Evolutionary conservation across 2,329 filamentous ascomycete genomes (phyloP), one percentile per base, ranked within the genome.

Genomic region (Phyllosticta citriasiana): DNA sequence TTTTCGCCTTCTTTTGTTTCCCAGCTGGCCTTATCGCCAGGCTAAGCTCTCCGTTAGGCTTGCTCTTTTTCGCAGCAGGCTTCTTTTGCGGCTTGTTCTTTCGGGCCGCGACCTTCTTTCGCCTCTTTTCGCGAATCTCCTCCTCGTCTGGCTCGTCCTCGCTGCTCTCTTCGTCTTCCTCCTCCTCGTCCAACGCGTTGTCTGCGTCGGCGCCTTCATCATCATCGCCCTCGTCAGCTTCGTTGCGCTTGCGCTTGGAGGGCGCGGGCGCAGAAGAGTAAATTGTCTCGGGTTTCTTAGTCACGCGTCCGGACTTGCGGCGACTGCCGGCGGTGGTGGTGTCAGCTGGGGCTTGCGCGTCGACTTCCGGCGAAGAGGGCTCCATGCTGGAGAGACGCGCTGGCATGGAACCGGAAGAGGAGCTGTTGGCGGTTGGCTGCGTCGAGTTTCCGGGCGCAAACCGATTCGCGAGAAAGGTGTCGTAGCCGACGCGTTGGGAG

Each of bases 1-100:
- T 79, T 53, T 77, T 73, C 47, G 74, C 66, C 62, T 76, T 77
- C 67, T 73, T 77, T 35, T 72, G 71, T 65, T 75, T 74, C 52
- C 75, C 72, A 40, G 78, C 77, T 6, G 80, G 79, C 25, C 84
- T 78, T 55, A 85, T 79, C 12, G 84, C 82, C 57, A 87, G 73
- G 63, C 77, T 79, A 27, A 62, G 10, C 63, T 79, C 78, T 57
- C 78, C 77, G 65, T 80, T 78, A 27, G 80, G 81, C 71, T 81
- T 85, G 50, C 80, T 73, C 70, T 84, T 79, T 64, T 82, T 83
- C 65, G 73, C 69, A 47, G 71, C 73, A 9, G 80, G 78, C 54
- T 80, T 70, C 58, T 66, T 68, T 10, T 65, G 67, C 40, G 59
- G 53, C 57, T 70, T 71, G 64, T 51, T 35, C 40, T 58, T 63